Evolutionary conservation across 2,329 filamentous ascomycete genomes (phyloP).

Genomic region (Fusarium tanahbumbuense): DNA sequence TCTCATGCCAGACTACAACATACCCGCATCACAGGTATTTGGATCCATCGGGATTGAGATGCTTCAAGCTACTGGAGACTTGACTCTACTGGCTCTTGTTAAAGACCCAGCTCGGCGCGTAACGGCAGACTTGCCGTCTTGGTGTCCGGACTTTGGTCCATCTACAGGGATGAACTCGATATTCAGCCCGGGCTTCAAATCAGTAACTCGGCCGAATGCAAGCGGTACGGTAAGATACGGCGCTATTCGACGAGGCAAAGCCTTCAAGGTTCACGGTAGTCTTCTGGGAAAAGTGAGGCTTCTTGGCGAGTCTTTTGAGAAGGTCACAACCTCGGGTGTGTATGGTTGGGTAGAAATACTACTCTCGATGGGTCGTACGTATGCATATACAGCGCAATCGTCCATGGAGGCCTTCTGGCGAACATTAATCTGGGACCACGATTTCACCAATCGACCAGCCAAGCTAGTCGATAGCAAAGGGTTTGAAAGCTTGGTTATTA

Average conservation of each 20-base stretch:
- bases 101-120: neutral
- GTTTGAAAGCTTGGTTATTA: neutral
- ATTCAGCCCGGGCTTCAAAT: neutral
- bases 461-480: neutral
- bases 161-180: neutral
- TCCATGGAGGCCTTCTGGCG: constrained; percentile 1
- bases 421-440: constrained; percentile 1
- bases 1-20: neutral
- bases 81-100: neutral
- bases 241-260: neutral
- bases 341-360: neutral
- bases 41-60: neutral
- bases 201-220: neutral
- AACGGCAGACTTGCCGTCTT: neutral
- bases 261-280: neutral
- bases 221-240: accelerated
- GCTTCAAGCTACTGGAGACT: neutral
- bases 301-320: neutral
- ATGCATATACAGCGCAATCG: neutral
- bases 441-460: neutral
- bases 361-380: neutral
- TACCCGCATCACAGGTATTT: neutral
- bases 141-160: neutral
- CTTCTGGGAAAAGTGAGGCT: neutral
- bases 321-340: accelerated